Percentiles rank a stretch among this genome's conserved stretches.
Evolutionary conservation across 2,329 filamentous ascomycete species (phyloP).

Genomic region (Microdochium nivale): DNA sequence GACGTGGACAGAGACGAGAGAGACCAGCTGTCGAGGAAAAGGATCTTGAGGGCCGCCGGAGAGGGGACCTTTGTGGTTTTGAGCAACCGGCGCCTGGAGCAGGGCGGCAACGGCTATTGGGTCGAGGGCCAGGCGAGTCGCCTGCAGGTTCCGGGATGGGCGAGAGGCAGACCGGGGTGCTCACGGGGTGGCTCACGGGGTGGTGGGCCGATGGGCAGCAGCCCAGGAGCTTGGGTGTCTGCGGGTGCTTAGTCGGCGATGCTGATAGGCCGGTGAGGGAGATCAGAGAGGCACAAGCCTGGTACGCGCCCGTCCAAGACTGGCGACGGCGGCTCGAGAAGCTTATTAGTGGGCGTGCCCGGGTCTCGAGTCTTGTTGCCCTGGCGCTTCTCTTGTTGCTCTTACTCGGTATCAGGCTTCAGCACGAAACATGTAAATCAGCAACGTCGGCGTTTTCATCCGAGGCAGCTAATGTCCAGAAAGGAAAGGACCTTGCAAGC

Average conservation of each 20-base stretch:
- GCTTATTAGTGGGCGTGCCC: not conserved
- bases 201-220: not conserved
- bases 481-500: too few relatives aligned
- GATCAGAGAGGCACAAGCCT: not conserved
- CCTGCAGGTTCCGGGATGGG: conserved; percentile 27
- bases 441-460: too few relatives aligned
- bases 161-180: not conserved
- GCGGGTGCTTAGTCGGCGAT: not conserved
- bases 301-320: not conserved
- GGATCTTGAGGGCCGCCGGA: conserved; percentile 21
- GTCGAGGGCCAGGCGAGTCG: conserved; percentile 4
- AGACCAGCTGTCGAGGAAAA: conserved; percentile 49
- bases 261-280: not conserved
- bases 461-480: too few relatives aligned
- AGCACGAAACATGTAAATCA: too few relatives aligned
- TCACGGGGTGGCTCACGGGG: too few relatives aligned
- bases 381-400: too few relatives aligned
- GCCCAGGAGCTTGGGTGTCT: not conserved
- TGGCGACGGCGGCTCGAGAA: not conserved
- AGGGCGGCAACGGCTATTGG: conserved; percentile 11
- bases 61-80: conserved; percentile 42
- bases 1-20: conserved; percentile 30
- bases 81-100: conserved; percentile 32
- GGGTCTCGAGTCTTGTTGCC: too few relatives aligned
- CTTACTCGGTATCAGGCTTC: too few relatives aligned